Percentiles rank a stretch among this genome's conserved stretches.
phyloP scores from a whole-genome alignment of 441 rosid species.

The Omphalea diandra region DNA sequence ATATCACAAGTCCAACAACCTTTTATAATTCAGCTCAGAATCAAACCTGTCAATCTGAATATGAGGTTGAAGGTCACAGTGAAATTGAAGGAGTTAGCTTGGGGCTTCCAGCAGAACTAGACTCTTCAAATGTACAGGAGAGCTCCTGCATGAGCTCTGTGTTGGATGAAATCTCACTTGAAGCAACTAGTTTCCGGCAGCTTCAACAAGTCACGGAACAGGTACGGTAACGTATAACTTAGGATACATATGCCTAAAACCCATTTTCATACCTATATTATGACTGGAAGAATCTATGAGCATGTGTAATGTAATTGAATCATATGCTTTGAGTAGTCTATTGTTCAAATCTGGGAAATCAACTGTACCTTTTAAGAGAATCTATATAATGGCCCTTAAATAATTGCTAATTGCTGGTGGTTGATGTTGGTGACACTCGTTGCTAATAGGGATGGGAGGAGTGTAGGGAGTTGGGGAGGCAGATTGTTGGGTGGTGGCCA shows the following conservation, averaged over 20 bases:
- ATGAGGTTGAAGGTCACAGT: constrained; percentile 41
- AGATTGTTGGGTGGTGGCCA: no score
- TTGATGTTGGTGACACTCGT: no score
- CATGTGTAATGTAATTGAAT: not conserved
- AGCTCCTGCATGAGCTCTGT: constrained; percentile 61
- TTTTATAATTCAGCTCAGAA: constrained; percentile 47
- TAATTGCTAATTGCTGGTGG: no score
- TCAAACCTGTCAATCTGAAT: constrained; percentile 33
- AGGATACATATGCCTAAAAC: not conserved
- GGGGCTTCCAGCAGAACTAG: constrained; percentile 42
- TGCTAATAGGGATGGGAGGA: no score
- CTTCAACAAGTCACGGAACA: constrained; percentile 81
- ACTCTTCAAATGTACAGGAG: constrained; percentile 51
- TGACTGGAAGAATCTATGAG: not conserved
- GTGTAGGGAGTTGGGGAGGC: no score
- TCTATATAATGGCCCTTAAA: not conserved
- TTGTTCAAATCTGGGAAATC: not conserved
- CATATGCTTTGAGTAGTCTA: not conserved
- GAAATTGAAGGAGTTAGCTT: constrained; percentile 41
- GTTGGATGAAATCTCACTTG: constrained; percentile 64
- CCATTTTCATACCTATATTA: not conserved
- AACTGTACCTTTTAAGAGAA: not conserved
- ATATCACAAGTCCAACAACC: constrained; percentile 34
- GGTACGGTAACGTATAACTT: constrained; percentile 36
- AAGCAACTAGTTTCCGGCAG: constrained; percentile 80